Base-by-base conservation (phyloP, 2,329 filamentous ascomycete genomes). In the Daldinia sp. region DNA sequence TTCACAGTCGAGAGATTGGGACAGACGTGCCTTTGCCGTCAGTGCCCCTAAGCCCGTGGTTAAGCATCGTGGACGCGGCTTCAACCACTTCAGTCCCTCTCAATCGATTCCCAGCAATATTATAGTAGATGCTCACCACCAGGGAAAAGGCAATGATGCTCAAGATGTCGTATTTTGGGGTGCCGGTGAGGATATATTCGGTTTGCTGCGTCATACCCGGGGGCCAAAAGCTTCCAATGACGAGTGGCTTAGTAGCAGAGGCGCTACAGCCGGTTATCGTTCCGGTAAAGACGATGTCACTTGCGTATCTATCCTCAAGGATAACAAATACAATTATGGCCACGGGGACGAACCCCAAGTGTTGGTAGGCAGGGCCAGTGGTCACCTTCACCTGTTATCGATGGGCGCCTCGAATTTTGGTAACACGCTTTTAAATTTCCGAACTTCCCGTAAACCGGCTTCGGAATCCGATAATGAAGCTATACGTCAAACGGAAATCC, bases 1-100 rank as follows among this genome's bases (percentile, higher is more conserved):
- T 0, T 84, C 83, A 69, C 82, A 87, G 60, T 82, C 84, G 30
- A 81, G 85, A 5, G 85, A 83, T 71, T 88, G 86, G 86, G 86
- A 87, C 55, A 81, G 80, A 58, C 81, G 84, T 0, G 77, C 81
- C 0, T 71, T 84, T 20, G 78, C 79, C 15, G 81, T 87, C 63
- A 78, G 79, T 55, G 74, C 80, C 13, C 76, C 65, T 46, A 60
- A 64, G 13, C 72, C 74, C 2, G 67, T 62, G 3, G 56, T 60
- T 15, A 65, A 63, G 6, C 55, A 65, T 4, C 69, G 60, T 18
- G 35, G 41, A 5, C 67, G 67, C 18, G 61, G 46, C 39, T 30
- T 15, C 41, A 56, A 35, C 39, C 59, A 23, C 4, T 57, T 10
- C 2, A 15, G 28, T 35, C 23, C 26, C 4, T 76, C 69, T 4